Conservation (phyloP, 2,329 filamentous ascomycete species). For the Torrubiellomyces zombiae region DNA sequence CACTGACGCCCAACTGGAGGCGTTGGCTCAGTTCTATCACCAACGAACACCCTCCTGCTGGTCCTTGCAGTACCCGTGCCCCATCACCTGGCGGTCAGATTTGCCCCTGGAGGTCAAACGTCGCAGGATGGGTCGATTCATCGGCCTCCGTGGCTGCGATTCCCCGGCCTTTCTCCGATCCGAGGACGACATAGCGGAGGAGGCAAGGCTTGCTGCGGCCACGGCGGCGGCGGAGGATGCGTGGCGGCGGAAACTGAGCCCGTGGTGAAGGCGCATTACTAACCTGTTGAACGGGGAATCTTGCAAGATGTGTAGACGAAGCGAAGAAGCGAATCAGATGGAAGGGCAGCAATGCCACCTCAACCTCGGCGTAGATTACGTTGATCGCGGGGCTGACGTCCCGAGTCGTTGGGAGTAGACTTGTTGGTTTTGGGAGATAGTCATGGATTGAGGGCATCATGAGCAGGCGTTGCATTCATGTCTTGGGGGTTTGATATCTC, state of each 20-base stretch:
- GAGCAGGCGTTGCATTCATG: slow-evolving; percentile 2
- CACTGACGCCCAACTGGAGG: slow-evolving; percentile 53
- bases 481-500: not conserved
- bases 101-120: slow-evolving; percentile 50
- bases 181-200: slow-evolving; percentile 30
- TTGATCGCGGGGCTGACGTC: too few relatives aligned
- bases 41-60: slow-evolving; percentile 42
- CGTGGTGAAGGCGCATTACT: slow-evolving; percentile 7
- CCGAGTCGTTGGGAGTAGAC: too few relatives aligned
- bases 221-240: slow-evolving; percentile 25
- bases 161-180: slow-evolving; percentile 19
- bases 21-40: slow-evolving; percentile 56
- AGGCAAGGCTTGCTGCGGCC: slow-evolving; percentile 21
- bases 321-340: too few relatives aligned
- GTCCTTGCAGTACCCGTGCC: slow-evolving; percentile 46
- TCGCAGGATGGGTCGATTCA: slow-evolving; percentile 55
- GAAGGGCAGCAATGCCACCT: slow-evolving; percentile 3
- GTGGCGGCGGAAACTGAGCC: slow-evolving; percentile 27
- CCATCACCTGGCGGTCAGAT: slow-evolving; percentile 42
- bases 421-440: too few relatives aligned
- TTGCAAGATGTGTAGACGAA: too few relatives aligned
- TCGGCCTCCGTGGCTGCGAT: slow-evolving; percentile 46
- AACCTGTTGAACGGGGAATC: too few relatives aligned
- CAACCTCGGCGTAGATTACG: too few relatives aligned
- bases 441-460: too few relatives aligned